Evolutionary conservation across 495 filamentous ascomycete genomes (phyloP).

Genomic region (Penicillium ucsense): DNA sequence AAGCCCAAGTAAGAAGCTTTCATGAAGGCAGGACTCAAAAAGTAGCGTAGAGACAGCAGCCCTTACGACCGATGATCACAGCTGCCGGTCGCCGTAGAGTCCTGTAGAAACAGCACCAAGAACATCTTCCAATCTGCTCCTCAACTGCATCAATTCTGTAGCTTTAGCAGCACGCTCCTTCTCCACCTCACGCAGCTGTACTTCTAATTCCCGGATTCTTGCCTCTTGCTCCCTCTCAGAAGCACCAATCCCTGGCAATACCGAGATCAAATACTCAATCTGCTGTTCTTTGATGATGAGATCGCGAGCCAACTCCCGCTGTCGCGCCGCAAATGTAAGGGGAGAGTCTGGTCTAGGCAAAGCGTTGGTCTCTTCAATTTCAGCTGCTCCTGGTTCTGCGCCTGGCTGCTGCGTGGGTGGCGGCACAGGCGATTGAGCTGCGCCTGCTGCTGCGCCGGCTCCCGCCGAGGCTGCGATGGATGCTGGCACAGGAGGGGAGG

Average conservation of each 20-base stretch:
- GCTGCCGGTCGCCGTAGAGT: slow-evolving; percentile 23
- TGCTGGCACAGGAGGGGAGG: slow-evolving; percentile 33
- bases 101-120: slow-evolving; percentile 31
- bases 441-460: slow-evolving; percentile 8
- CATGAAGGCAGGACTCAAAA: too few relatives aligned
- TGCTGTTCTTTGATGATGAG: slow-evolving; percentile 87
- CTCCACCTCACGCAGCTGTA: slow-evolving; percentile 65
- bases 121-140: slow-evolving; percentile 58
- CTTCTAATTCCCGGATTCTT: slow-evolving; percentile 65
- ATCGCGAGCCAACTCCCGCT: slow-evolving; percentile 76
- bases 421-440: slow-evolving; percentile 21
- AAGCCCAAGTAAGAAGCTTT: neutral
- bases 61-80: neutral
- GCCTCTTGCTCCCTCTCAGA: slow-evolving; percentile 74
- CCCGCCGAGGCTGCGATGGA: slow-evolving; percentile 19
- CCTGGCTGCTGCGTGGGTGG: slow-evolving; percentile 15
- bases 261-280: slow-evolving; percentile 77
- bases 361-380: slow-evolving; percentile 19
- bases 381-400: slow-evolving; percentile 4
- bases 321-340: slow-evolving; percentile 55
- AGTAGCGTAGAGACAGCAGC: too few relatives aligned
- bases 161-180: slow-evolving; percentile 59
- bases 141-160: slow-evolving; percentile 57
- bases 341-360: slow-evolving; percentile 48
- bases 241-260: slow-evolving; percentile 76